These are phyloP conservation scores for Ceratocystis albifundus DNA, from an alignment of 2,329 filamentous ascomycete genomes.

Conservation along the genomic window DNA sequence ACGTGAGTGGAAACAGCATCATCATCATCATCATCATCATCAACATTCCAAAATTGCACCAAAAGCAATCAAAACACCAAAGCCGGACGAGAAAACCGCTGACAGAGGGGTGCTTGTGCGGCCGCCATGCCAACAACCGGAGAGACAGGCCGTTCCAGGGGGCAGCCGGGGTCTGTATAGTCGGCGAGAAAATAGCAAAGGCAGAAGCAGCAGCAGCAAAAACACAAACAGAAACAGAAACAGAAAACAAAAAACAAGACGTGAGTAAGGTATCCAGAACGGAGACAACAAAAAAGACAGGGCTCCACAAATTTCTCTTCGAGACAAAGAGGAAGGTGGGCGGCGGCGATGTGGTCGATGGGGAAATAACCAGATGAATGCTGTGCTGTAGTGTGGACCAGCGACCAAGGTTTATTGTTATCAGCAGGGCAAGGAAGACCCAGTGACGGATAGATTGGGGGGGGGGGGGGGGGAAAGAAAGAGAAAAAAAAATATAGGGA, in stretches of 20 bases:
- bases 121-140: neutral
- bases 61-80: neutral
- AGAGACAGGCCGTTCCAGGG: neutral
- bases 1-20: neutral
- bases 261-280: neutral
- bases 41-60: neutral
- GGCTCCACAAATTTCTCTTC: no score
- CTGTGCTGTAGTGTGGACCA: slow-evolving; percentile 11
- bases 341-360: neutral
- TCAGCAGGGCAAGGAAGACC: neutral
- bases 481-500: neutral
- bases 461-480: no score
- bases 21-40: slow-evolving; percentile 6
- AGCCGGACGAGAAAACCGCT: neutral
- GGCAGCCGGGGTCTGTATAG: neutral
- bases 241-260: neutral
- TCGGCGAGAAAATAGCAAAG: neutral
- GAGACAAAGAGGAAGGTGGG: slow-evolving; percentile 1
- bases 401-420: neutral
- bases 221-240: neutral
- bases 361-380: neutral
- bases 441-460: no score
- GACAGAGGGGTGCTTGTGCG: neutral
- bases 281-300: neutral
- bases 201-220: neutral